Evolutionary conservation across 2,329 filamentous ascomycete species (phyloP).

Genomic region (Arthroderma sp.): DNA sequence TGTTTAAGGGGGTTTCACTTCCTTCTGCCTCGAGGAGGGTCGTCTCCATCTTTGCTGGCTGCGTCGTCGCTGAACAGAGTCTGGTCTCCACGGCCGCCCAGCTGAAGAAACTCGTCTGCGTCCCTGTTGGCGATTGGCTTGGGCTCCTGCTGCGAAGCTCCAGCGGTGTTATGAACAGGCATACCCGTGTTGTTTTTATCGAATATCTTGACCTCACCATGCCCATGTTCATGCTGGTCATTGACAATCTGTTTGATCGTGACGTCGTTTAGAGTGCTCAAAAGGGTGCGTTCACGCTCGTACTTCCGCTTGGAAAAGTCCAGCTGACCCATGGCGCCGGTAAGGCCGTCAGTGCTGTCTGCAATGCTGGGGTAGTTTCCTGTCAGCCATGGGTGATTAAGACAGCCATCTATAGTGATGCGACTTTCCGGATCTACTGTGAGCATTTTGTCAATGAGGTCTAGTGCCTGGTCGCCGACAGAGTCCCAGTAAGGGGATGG

Average conservation of each 20-base stretch:
- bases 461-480: constrained; percentile 73
- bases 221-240: constrained; percentile 12
- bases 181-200: constrained; percentile 51
- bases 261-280: constrained; percentile 70
- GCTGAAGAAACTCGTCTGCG: constrained; percentile 63
- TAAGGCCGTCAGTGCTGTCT: constrained; percentile 85
- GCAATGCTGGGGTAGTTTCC: constrained; percentile 46
- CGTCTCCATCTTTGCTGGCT: neutral
- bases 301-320: constrained; percentile 75
- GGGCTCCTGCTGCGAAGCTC: constrained; percentile 38
- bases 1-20: neutral
- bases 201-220: constrained; percentile 57
- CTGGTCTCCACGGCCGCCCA: constrained; percentile 79
- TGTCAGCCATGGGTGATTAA: constrained; percentile 82
- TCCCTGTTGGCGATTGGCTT: constrained; percentile 55
- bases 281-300: constrained; percentile 67
- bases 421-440: constrained; percentile 73
- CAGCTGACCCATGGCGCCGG: constrained; percentile 68
- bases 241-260: constrained; percentile 46
- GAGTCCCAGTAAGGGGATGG: constrained; percentile 93
- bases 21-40: constrained; percentile 1
- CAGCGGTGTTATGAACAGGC: constrained; percentile 30
- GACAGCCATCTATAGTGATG: constrained; percentile 78
- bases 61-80: constrained; percentile 55
- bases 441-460: constrained; percentile 91